Conservation (phyloP, 2,329 filamentous ascomycete species). For the Rugonectria rugulosa region DNA sequence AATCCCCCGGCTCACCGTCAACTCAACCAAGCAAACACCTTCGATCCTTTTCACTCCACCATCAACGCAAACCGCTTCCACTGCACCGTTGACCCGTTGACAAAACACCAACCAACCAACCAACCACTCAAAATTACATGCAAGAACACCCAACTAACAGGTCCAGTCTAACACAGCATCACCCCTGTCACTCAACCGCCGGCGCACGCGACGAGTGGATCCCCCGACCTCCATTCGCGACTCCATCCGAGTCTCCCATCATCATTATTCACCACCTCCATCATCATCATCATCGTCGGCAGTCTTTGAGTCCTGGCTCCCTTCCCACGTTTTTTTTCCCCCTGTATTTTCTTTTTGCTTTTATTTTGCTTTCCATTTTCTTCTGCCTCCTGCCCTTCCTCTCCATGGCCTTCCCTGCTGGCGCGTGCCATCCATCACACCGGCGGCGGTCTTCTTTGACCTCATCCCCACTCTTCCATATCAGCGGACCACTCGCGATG, state of each 20-base stretch:
- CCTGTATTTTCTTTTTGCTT: too few relatives aligned
- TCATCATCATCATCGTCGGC: background rate
- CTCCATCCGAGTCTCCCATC: background rate
- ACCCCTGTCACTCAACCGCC: slow-evolving; percentile 28
- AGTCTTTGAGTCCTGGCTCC: background rate
- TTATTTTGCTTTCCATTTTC: background rate
- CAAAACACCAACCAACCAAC: slow-evolving; percentile 6
- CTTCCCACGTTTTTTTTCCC: background rate
- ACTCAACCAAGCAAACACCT: too few relatives aligned
- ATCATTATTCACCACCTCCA: background rate
- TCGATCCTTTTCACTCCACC: too few relatives aligned
- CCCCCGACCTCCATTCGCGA: slow-evolving; percentile 11
- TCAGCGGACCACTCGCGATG: too few relatives aligned
- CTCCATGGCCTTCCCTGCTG: background rate
- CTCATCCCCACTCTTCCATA: background rate
- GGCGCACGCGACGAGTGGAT: slow-evolving; percentile 37
- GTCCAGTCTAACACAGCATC: slow-evolving; percentile 18
- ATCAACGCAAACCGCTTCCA: too few relatives aligned
- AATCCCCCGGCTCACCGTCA: too few relatives aligned
- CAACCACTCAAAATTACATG: background rate
- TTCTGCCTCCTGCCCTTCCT: background rate
- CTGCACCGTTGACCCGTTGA: too few relatives aligned
- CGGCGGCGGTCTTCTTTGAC: background rate
- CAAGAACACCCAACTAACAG: too few relatives aligned
- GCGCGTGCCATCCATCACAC: background rate